These are phyloP conservation scores for Boletellus emodensis DNA, from an alignment of 768 basidiomycete genomes.

Conservation along the genomic window DNA sequence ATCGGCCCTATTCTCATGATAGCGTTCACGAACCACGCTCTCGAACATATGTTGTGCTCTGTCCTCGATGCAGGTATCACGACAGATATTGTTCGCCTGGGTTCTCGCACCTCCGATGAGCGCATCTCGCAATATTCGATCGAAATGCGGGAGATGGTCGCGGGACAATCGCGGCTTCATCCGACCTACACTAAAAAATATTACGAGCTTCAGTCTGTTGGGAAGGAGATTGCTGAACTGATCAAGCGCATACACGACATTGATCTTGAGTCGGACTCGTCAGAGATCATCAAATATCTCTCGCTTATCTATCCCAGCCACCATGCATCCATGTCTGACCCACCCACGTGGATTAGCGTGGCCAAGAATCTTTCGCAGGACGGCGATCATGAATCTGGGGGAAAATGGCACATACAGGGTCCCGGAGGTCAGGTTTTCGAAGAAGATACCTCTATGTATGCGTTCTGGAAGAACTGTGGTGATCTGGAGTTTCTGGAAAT, in stretches of 20 bases:
- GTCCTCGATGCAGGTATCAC: slow-evolving; percentile 67
- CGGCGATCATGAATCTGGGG: slow-evolving; percentile 14
- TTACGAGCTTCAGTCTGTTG: slow-evolving; percentile 39
- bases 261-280: slow-evolving; percentile 32
- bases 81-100: slow-evolving; percentile 59
- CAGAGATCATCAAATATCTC: slow-evolving; percentile 42
- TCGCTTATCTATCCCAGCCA: slow-evolving; percentile 47
- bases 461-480: slow-evolving; percentile 45
- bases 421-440: slow-evolving; percentile 16
- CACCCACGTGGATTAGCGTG: slow-evolving; percentile 47
- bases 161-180: slow-evolving; percentile 40
- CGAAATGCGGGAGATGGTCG: slow-evolving; percentile 49
- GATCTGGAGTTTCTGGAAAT: slow-evolving; percentile 47
- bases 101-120: slow-evolving; percentile 59
- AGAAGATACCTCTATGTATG: slow-evolving; percentile 37
- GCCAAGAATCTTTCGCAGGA: slow-evolving; percentile 18
- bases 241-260: slow-evolving; percentile 40
- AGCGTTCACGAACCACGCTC: slow-evolving; percentile 75
- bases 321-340: slow-evolving; percentile 35
- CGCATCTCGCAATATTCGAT: slow-evolving; percentile 59
- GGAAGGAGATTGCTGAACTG: slow-evolving; percentile 44
- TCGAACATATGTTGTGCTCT: slow-evolving; percentile 66
- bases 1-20: slow-evolving; percentile 54
- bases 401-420: slow-evolving; percentile 36
- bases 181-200: slow-evolving; percentile 32